Percentiles rank a stretch among this genome's conserved stretches.
phyloP scores from a whole-genome alignment of 2,329 filamentous ascomycete species.

The Aspergillus caelatus region DNA sequence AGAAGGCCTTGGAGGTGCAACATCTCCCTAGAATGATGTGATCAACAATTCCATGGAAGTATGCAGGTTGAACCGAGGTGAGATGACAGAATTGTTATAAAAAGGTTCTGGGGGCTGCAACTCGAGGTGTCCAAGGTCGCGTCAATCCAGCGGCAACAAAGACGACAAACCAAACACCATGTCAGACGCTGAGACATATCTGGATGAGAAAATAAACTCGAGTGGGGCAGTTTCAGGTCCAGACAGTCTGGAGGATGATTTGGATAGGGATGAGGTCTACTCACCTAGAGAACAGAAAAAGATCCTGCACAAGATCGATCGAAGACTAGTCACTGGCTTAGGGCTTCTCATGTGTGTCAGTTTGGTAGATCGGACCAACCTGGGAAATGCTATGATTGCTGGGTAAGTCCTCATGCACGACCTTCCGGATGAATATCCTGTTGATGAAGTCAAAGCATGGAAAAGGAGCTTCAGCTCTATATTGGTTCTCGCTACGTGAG shows the following conservation, averaged over 20 bases:
- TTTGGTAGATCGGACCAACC: slow-evolving; percentile 23
- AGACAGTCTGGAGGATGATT: background rate
- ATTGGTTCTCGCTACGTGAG: slow-evolving; percentile 20
- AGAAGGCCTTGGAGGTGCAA: background rate
- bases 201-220: background rate
- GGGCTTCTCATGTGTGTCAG: slow-evolving; percentile 22
- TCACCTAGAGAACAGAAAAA: slow-evolving; percentile 17
- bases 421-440: background rate
- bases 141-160: background rate
- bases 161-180: background rate
- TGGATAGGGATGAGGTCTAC: background rate
- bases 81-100: background rate
- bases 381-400: slow-evolving; percentile 19
- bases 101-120: background rate
- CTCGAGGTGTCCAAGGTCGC: background rate
- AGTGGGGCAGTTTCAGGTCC: background rate
- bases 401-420: background rate
- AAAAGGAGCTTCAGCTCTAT: slow-evolving; percentile 10
- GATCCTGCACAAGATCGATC: slow-evolving; percentile 22
- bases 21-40: background rate
- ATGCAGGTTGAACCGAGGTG: background rate
- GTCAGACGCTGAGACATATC: background rate
- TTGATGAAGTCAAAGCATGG: slow-evolving; percentile 10
- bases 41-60: background rate
- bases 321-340: slow-evolving; percentile 21